Evolutionary conservation across 2,329 filamentous ascomycete species (phyloP).

Genomic region (Scedosporium dehoogii): DNA sequence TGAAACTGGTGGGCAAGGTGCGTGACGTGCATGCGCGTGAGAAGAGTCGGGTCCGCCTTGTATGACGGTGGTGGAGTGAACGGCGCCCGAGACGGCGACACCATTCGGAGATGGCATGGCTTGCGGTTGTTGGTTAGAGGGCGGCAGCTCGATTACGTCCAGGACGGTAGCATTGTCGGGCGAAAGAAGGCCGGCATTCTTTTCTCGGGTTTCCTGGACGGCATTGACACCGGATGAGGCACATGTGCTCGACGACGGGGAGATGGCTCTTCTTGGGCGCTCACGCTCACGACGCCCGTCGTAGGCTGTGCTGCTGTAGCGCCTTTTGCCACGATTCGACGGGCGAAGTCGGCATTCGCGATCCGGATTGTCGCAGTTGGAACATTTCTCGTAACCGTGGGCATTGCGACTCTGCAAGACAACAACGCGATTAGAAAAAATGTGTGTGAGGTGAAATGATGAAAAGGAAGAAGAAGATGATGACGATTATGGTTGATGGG

Average conservation of each 20-base stretch:
- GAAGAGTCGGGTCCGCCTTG: background rate
- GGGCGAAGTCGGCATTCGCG: conserved; percentile 19
- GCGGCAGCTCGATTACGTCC: background rate
- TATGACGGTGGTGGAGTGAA: background rate
- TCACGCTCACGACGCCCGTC: background rate
- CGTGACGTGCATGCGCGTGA: background rate
- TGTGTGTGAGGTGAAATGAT: background rate
- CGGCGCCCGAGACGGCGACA: background rate
- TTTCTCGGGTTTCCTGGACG: background rate
- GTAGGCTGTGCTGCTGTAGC: background rate
- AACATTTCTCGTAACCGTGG: conserved; percentile 16
- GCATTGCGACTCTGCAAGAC: conserved; percentile 11
- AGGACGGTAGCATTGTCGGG: background rate
- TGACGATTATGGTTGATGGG: background rate
- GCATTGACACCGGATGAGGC: background rate
- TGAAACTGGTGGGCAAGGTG: background rate
- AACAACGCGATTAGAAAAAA: background rate
- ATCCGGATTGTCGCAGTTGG: conserved; percentile 17
- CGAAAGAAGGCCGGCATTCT: background rate
- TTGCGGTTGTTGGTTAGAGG: background rate
- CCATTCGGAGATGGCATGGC: background rate
- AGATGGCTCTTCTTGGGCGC: background rate
- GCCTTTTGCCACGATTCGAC: conserved; percentile 18
- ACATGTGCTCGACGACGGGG: background rate
- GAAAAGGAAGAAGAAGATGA: background rate